A percentile compares a stretch with the other conserved stretches of the same genome.
phyloP scores from a whole-genome alignment of 768 basidiomycete species.

The Gloeopeniophorella convolvens region DNA sequence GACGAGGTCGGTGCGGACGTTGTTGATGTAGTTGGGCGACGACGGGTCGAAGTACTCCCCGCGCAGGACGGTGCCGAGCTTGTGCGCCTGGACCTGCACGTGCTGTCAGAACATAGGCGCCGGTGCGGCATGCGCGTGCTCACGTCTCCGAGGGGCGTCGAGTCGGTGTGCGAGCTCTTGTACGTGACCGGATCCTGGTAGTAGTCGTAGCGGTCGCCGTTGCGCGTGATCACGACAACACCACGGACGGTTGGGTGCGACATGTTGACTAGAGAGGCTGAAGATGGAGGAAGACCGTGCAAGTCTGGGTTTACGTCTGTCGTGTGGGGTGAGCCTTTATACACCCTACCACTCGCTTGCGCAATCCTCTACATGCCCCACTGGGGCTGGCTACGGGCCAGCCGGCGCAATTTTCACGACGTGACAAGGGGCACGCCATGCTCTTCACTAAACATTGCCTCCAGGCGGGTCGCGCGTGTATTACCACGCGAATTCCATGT shows the following conservation, averaged over 20 bases:
- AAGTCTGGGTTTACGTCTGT: conserved; percentile 14
- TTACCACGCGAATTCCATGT: conserved; percentile 17
- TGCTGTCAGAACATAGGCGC: not conserved
- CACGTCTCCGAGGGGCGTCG: conserved; percentile 72
- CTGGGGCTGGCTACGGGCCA: conserved; percentile 8
- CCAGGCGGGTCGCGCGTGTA: conserved; percentile 14
- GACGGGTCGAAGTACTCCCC: conserved; percentile 56
- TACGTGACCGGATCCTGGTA: conserved; percentile 70
- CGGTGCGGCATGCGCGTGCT: conserved; percentile 18
- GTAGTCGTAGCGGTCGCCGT: conserved; percentile 65
- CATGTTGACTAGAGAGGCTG: conserved; percentile 23
- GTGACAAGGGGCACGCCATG: conserved; percentile 6
- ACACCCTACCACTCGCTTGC: conserved; percentile 4
- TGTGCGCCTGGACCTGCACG: conserved; percentile 56
- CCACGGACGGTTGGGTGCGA: conserved; percentile 56
- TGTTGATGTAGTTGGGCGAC: conserved; percentile 64
- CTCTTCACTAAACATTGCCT: conserved; percentile 18
- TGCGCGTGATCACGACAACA: conserved; percentile 71
- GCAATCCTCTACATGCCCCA: conserved; percentile 4
- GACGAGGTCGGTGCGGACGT: conserved; percentile 60
- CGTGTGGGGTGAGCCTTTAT: conserved; percentile 9
- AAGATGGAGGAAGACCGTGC: conserved; percentile 17
- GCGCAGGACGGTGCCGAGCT: conserved; percentile 57
- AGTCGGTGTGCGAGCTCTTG: conserved; percentile 53
- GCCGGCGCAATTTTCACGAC: conserved; percentile 2